Evolutionary conservation across 306 rosid genomes (phyloP), one percentile per base, ranked within the genome.

Genomic region (Cucurbita argyrosperma): DNA sequence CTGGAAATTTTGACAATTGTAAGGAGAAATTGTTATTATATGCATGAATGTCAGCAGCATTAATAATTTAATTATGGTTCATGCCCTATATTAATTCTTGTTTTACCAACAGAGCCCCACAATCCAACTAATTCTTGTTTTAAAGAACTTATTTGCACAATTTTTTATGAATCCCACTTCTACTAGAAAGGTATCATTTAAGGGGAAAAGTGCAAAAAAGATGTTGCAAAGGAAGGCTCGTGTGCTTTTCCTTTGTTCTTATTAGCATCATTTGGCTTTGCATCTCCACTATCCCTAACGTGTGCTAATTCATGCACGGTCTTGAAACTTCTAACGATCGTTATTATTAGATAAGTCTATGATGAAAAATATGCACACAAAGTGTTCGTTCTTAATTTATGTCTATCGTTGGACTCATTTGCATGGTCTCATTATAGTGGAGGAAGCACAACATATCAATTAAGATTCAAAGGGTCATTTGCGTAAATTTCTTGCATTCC

Each of bases 81-180:
- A 70, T 70, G 16, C 35, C 15, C 47, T 70, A 16, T 70, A 30
- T 70, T 50, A 30, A 49, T 70, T 50, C 6, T 70, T 70, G 45
- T 49, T 70, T 51, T 51, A 70, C 47, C 26, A 50, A 70, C 35
- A 14, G 60, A 70, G 60, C 47, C 47, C 74, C 74, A 70, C 74
- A 70, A 9, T 51, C 46, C 74, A 50, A 70, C 60, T 51, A 51
- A 70, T 70, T 49, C 60, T 70, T 49, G 56, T 49, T 23, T 23
- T 51, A 50, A 49, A 70, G 58, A 23, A 26, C 11, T 30, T 13
- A 14, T 49, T 46, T 67, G 55, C 72, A 68, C 26, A 21, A 47
- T 49, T 70, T 70, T 49, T 47, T 1, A 49, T 23, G 30, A 50
- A 26, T 30, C 42, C 60, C 60, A 30, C 26, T 70, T 18, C 35